phyloP scores from a whole-genome alignment of 257 asterid genomes.

The Solanum gracilifrons region DNA sequence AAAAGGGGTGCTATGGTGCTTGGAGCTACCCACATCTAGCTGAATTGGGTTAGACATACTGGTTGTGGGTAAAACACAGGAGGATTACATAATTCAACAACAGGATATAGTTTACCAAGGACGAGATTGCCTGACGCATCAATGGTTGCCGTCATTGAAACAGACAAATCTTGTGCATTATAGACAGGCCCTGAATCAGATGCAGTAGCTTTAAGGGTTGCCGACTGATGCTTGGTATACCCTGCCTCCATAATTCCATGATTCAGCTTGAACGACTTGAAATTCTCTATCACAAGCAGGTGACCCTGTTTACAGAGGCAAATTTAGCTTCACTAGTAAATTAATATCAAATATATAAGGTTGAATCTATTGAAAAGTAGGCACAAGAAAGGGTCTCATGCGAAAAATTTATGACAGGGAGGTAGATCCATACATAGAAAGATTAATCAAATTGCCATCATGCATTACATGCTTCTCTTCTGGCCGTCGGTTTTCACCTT shows the following conservation, averaged over 20 bases:
- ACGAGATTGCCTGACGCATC: slow-evolving; percentile 74
- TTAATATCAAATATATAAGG: background rate
- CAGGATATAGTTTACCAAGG: slow-evolving; percentile 42
- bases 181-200: slow-evolving; percentile 17
- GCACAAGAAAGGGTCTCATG: background rate
- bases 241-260: slow-evolving; percentile 96
- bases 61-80: background rate
- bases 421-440: background rate
- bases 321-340: background rate
- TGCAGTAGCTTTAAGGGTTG: slow-evolving; percentile 28
- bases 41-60: background rate
- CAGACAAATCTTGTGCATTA: slow-evolving; percentile 48
- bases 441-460: background rate
- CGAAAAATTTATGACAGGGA: background rate
- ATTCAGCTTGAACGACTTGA: slow-evolving; percentile 60
- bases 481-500: background rate
- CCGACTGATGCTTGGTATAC: slow-evolving; percentile 64
- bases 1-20: background rate
- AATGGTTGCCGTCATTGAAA: slow-evolving; percentile 94
- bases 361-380: background rate
- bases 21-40: background rate
- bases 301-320: slow-evolving; percentile 60
- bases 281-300: slow-evolving; percentile 71
- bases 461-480: background rate
- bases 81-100: background rate